Evolutionary conservation across 441 rosid genomes (phyloP).

Genomic region (California macrophylla): DNA sequence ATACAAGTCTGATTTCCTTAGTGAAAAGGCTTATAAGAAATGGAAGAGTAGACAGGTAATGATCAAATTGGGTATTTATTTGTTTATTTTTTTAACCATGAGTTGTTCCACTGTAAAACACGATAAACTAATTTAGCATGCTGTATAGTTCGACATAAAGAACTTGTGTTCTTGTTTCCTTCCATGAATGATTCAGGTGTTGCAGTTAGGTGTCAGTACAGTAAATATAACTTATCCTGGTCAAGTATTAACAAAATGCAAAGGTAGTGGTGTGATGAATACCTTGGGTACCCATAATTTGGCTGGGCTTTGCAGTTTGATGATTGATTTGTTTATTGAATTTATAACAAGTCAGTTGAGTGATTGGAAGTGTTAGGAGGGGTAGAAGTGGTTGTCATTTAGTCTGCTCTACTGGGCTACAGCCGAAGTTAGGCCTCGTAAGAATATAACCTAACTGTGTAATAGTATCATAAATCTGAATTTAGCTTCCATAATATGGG

Average conservation of each 20-base stretch:
- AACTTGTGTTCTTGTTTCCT: not conserved
- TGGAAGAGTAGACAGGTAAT: slow-evolving; percentile 92
- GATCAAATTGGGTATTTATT: slow-evolving; percentile 13
- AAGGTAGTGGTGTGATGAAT: not conserved
- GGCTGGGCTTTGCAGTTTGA: not conserved
- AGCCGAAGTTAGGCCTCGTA: not conserved
- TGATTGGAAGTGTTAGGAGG: not conserved
- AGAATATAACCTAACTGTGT: not conserved
- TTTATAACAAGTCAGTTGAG: not conserved
- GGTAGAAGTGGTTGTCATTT: not conserved
- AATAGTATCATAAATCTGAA: not conserved
- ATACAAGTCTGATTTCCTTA: slow-evolving; percentile 72
- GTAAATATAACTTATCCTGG: not conserved
- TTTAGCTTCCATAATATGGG: not conserved
- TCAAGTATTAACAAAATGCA: not conserved
- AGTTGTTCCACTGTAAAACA: slow-evolving; percentile 1
- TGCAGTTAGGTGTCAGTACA: not conserved
- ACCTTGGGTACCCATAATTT: not conserved
- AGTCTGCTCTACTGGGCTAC: not conserved
- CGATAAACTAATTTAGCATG: slow-evolving; percentile 8
- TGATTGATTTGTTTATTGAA: not conserved
- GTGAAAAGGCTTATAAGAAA: slow-evolving; percentile 66
- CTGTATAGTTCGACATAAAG: not conserved
- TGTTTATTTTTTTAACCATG: not conserved
- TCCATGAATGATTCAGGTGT: not conserved